A percentile compares a stretch with the other conserved stretches of the same genome.
phyloP scores from a whole-genome alignment of 2,329 filamentous ascomycete species.

The Helicocarpus griseus region DNA sequence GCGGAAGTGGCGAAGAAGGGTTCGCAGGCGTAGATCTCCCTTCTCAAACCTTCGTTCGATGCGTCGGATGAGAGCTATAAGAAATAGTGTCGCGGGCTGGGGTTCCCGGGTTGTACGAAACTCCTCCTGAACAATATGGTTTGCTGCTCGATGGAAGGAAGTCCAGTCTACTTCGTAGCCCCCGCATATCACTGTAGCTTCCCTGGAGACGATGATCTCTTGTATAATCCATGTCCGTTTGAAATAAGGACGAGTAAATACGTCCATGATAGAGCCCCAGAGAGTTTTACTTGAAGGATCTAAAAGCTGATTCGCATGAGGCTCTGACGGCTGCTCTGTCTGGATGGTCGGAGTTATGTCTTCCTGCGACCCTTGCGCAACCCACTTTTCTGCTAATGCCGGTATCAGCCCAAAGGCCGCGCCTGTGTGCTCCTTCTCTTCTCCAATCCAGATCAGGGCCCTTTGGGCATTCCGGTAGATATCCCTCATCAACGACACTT shows the following conservation, averaged over 20 bases:
- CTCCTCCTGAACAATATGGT: slow-evolving; percentile 5
- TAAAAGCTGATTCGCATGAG: neutral
- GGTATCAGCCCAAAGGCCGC: slow-evolving; percentile 1
- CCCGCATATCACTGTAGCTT: neutral
- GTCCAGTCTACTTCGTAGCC: slow-evolving; percentile 2
- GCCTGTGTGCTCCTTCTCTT: slow-evolving; percentile 3
- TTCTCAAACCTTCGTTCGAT: slow-evolving; percentile 2
- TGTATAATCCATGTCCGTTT: slow-evolving; percentile 6
- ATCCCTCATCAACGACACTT: slow-evolving; percentile 11
- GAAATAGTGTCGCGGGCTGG: slow-evolving; percentile 1
- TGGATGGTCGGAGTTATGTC: neutral
- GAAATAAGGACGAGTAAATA: slow-evolving; percentile 5
- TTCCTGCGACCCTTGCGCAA: neutral
- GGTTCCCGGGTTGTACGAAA: slow-evolving; percentile 1
- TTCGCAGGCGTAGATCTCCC: slow-evolving; percentile 1
- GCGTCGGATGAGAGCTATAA: slow-evolving; percentile 4
- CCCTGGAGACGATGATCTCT: slow-evolving; percentile 3
- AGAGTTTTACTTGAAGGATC: neutral
- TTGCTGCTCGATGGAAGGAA: slow-evolving; percentile 3
- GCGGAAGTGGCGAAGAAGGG: slow-evolving; percentile 2
- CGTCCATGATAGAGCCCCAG: slow-evolving; percentile 3
- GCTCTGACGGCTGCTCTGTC: neutral
- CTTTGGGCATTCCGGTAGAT: slow-evolving; percentile 10
- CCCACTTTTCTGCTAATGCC: neutral
- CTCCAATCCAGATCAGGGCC: slow-evolving; percentile 3